Conservation (phyloP, 805 yeast genomes). For the Clavispora vitiphila region DNA sequence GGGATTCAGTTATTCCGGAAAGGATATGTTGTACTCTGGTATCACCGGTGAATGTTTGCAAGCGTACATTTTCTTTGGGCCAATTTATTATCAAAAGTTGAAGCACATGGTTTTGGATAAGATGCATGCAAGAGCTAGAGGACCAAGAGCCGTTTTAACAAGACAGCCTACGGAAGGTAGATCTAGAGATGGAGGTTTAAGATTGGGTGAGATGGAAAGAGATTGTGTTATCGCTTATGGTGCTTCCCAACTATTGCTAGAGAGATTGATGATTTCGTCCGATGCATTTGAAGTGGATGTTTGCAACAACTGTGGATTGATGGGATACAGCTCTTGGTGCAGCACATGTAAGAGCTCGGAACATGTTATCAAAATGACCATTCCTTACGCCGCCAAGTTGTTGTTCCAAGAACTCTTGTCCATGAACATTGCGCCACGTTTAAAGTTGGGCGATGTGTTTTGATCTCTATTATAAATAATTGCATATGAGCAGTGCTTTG, state of each 20-base stretch:
- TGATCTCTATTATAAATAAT: constrained; percentile 15
- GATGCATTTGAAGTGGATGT: constrained; percentile 98
- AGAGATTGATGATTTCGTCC: constrained; percentile 92
- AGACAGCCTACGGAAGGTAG: constrained; percentile 99
- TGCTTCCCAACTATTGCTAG: constrained; percentile 47
- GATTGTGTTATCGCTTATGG: constrained; percentile 99
- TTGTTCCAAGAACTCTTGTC: constrained; percentile 94
- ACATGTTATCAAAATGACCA: constrained; percentile 83
- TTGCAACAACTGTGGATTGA: constrained; percentile 88
- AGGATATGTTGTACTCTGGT: constrained; percentile 96
- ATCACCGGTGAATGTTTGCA: constrained; percentile 96
- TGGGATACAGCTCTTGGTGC: constrained; percentile 98
- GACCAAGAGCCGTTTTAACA: constrained; percentile 96
- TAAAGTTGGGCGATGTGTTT: constrained; percentile 84
- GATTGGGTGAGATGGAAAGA: constrained; percentile 99
- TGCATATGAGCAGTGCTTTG: constrained; percentile 1
- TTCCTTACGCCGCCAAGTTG: constrained; percentile 98
- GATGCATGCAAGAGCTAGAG: constrained; percentile 99
- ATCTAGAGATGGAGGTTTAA: constrained; percentile 97
- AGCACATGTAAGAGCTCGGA: constrained; percentile 91
- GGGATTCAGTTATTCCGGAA: constrained; percentile 93
- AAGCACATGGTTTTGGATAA: constrained; percentile 99
- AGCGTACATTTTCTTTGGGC: constrained; percentile 97
- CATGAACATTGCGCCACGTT: constrained; percentile 98
- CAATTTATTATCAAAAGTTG: constrained; percentile 94